Conservation (phyloP, 2,329 filamentous ascomycete genomes). For the Scleromitrula shiraiana region DNA sequence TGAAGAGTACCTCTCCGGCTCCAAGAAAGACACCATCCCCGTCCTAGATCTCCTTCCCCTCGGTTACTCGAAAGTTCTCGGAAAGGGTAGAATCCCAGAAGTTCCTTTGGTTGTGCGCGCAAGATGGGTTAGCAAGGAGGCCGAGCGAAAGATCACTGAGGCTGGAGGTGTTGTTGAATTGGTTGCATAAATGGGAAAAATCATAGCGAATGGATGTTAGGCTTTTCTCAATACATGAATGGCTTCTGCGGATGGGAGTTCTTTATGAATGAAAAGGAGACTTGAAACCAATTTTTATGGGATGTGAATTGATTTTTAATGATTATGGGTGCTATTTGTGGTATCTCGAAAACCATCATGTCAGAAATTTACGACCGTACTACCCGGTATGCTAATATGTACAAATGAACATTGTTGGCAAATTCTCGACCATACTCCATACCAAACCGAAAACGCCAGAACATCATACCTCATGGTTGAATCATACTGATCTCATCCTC, state of each 20-base stretch:
- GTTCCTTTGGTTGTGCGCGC: slow-evolving; percentile 92
- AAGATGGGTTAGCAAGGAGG: slow-evolving; percentile 89
- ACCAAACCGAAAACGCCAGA: not conserved
- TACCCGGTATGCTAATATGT: slow-evolving; percentile 14
- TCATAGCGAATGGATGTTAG: slow-evolving; percentile 14
- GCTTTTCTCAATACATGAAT: slow-evolving; percentile 10
- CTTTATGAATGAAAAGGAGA: slow-evolving; percentile 11
- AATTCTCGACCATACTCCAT: slow-evolving; percentile 10
- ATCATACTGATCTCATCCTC: slow-evolving; percentile 14
- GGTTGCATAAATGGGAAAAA: slow-evolving; percentile 60
- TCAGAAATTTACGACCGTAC: not conserved
- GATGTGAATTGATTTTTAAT: slow-evolving; percentile 12
- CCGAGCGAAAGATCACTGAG: slow-evolving; percentile 98
- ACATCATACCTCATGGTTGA: slow-evolving; percentile 1
- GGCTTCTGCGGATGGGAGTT: slow-evolving; percentile 12
- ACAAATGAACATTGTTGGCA: slow-evolving; percentile 14
- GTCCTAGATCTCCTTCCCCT: slow-evolving; percentile 96
- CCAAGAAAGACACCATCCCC: slow-evolving; percentile 83
- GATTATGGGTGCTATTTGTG: slow-evolving; percentile 11
- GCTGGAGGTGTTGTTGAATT: slow-evolving; percentile 94
- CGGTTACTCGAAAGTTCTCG: slow-evolving; percentile 97
- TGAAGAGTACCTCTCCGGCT: slow-evolving; percentile 77
- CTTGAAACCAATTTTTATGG: slow-evolving; percentile 4
- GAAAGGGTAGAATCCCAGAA: slow-evolving; percentile 92
- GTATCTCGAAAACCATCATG: slow-evolving; percentile 13